These are phyloP conservation scores for Hordeum vulgare DNA, from an alignment of 176 grass and related monocot species.

Conservation along the genomic window DNA sequence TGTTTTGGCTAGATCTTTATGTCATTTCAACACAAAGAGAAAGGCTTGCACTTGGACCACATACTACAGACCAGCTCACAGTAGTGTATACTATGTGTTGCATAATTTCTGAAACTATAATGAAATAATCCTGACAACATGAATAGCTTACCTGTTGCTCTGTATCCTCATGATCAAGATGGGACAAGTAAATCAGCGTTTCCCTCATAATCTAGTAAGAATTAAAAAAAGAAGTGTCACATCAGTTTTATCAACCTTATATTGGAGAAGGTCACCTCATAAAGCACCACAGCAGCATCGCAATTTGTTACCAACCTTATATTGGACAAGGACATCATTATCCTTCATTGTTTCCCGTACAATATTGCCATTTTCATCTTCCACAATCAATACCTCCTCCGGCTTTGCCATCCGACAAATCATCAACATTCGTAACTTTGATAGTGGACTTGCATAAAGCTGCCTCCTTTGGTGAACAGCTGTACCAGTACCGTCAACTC, in stretches of 20 bases:
- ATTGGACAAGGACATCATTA: constrained; percentile 96
- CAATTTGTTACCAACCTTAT: constrained; percentile 65
- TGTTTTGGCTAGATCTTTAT: not conserved
- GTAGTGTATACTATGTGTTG: not conserved
- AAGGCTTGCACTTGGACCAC: not conserved
- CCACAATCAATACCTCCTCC: constrained; percentile 97
- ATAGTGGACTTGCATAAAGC: constrained; percentile 75
- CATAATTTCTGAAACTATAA: constrained; percentile 4
- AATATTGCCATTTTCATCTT: constrained; percentile 99
- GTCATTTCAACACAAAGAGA: not conserved
- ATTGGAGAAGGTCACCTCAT: too few relatives aligned
- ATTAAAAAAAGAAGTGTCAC: constrained; percentile 13
- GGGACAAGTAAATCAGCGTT: constrained; percentile 94
- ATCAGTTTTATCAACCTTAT: constrained; percentile 14
- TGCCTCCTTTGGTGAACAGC: constrained; percentile 82
- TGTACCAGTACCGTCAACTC: constrained; percentile 70
- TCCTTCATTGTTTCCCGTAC: constrained; percentile 99
- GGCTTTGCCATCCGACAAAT: constrained; percentile 99
- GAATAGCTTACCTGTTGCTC: constrained; percentile 75
- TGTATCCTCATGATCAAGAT: constrained; percentile 99
- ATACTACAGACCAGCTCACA: not conserved
- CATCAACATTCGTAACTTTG: constrained; percentile 95
- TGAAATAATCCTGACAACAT: not conserved
- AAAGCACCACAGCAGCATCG: not conserved
- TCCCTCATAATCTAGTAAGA: constrained; percentile 97